These are phyloP conservation scores for Detonula confervacea DNA, from an alignment of 352 stramenopile species.

Conservation along the genomic window DNA sequence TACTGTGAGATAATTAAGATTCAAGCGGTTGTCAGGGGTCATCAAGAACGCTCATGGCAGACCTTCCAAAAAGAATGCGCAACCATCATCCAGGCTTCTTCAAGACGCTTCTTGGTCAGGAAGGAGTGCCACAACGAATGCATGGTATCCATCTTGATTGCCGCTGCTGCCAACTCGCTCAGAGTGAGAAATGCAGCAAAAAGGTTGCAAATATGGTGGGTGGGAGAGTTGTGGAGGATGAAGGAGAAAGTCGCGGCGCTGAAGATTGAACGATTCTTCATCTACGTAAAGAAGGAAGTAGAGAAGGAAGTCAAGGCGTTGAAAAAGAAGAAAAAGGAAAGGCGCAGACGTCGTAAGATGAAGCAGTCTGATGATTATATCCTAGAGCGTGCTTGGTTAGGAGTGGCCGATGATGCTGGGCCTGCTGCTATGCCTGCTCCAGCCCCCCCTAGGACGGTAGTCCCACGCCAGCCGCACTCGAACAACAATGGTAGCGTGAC, in stretches of 20 bases:
- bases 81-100: constrained; percentile 72
- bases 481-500: constrained; percentile 7
- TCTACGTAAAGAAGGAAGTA: constrained; percentile 62
- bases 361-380: constrained; percentile 66
- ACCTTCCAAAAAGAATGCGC: constrained; percentile 67
- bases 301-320: constrained; percentile 63
- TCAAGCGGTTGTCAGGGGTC: constrained; percentile 68
- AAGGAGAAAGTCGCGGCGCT: constrained; percentile 55
- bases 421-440: constrained; percentile 11
- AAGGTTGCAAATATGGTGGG: constrained; percentile 42
- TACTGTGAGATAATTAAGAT: constrained; percentile 58
- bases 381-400: constrained; percentile 73
- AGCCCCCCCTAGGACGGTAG: not conserved
- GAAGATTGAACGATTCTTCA: constrained; percentile 64
- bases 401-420: constrained; percentile 57
- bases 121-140: constrained; percentile 53
- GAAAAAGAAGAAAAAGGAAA: constrained; percentile 68
- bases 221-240: constrained; percentile 24
- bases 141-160: constrained; percentile 57
- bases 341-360: constrained; percentile 37
- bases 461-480: constrained; percentile 19
- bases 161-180: constrained; percentile 50
- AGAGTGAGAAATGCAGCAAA: constrained; percentile 51
- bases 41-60: constrained; percentile 52
- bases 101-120: constrained; percentile 46